phyloP scores from a whole-genome alignment of 495 filamentous ascomycete species.

The Apiosordaria backusii region DNA sequence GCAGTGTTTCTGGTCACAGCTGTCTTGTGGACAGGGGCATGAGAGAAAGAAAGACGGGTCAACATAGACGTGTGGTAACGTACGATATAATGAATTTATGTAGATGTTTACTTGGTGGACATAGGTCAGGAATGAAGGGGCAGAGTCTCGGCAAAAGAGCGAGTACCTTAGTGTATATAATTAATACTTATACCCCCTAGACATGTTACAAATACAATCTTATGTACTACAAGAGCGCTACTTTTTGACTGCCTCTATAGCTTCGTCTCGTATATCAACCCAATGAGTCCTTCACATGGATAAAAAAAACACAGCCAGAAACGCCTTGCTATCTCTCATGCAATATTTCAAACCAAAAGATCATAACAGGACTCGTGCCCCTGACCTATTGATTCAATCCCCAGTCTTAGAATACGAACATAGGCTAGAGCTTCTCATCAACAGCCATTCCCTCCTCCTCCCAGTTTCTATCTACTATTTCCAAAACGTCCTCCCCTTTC shows the following conservation, averaged over 20 bases:
- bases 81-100: background rate
- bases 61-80: too few relatives aligned
- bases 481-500: background rate
- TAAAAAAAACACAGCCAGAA: constrained; percentile 2
- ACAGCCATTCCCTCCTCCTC: background rate
- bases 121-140: too few relatives aligned
- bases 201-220: too few relatives aligned
- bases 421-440: too few relatives aligned
- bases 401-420: too few relatives aligned
- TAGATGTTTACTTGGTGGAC: too few relatives aligned
- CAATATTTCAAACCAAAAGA: constrained; percentile 12
- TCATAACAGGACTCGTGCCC: constrained; percentile 31
- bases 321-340: constrained; percentile 7
- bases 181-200: too few relatives aligned
- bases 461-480: background rate
- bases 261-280: background rate
- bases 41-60: too few relatives aligned
- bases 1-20: background rate
- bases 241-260: background rate
- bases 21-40: background rate
- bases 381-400: constrained; percentile 5
- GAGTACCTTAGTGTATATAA: too few relatives aligned
- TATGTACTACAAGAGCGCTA: background rate
- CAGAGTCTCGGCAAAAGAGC: too few relatives aligned
- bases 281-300: background rate